Evolutionary conservation across 192 early-diverging fungal species (phyloP).

Genomic region (Gorgonomyces haynaldii): DNA sequence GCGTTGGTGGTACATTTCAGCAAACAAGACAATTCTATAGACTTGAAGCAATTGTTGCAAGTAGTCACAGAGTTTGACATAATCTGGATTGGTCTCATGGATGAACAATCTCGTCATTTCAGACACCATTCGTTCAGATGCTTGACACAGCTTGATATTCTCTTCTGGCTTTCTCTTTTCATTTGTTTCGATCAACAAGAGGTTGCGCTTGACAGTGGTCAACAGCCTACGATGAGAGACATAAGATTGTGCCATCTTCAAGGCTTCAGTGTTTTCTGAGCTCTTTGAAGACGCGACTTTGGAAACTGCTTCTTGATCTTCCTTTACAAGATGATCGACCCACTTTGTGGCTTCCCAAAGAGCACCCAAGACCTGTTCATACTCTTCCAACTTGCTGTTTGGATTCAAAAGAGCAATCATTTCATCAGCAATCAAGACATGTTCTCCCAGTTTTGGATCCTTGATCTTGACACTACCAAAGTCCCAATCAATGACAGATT

Average conservation of each 20-base stretch:
- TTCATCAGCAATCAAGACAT: not conserved
- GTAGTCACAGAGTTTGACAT: not conserved
- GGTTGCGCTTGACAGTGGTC: not conserved
- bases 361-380: not conserved
- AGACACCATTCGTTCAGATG: not conserved
- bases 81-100: not conserved
- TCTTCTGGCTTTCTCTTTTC: not conserved
- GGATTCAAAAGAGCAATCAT: not conserved
- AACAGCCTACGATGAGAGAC: not conserved
- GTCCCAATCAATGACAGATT: not conserved
- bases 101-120: not conserved
- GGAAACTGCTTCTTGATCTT: not conserved
- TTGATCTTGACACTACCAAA: not conserved
- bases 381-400: not conserved
- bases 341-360: not conserved
- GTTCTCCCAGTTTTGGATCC: not conserved
- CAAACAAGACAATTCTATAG: not conserved
- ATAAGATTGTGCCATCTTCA: not conserved
- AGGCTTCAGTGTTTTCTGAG: not conserved
- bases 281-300: not conserved
- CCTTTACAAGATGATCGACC: not conserved
- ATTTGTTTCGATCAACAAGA: not conserved
- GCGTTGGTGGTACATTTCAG: not conserved
- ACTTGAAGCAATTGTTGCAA: not conserved
- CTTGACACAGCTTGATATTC: not conserved